Evolutionary conservation across 371 early-diverging fungal genomes (phyloP), one percentile per base, ranked within the genome.

Genomic region (Circinella minor): DNA sequence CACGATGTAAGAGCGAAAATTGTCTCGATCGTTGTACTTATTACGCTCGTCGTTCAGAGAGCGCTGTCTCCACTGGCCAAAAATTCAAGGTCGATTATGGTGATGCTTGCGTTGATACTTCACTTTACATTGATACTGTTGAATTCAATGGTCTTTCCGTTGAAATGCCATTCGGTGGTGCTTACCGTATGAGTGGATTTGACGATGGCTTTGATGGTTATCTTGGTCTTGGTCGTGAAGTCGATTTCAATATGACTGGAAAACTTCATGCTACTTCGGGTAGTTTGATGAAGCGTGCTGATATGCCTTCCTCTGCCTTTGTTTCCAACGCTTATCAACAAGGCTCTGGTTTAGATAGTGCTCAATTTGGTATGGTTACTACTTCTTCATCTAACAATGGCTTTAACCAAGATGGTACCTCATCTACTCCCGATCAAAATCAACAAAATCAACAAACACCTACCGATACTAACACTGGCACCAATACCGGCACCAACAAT

Each of bases 321-420:
- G 78, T 83, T 34, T 69, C 76, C 47, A 77, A 77, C 63, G 80
- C 83, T 66, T 83, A 74, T 60, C 79, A 83, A 48, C 76, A 75
- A 55, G 70, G 75, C 11, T 64, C 61, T 18, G 51, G 51, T 51
- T 77, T 84, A 15, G 46, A 67, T 4, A 84, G 84, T 67, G 66
- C 81, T 57, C 84, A 84, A 37, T 84, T 84, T 59, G 82, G 80
- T 51, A 77, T 84, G 77, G 81, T 80, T 60, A 77, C 78, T 10
- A 72, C 69, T 14, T 61, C n/a, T 68, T 14, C 36, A 61, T 4
- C 18, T 34, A 20, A 59, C 60, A 47, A 66, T 20, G 79, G 81
- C 6, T 81, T 80, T 61, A 67, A 68, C 55, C 71, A 77, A 55
- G 54, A 65, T 57, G 75, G 75, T 37, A 48, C 65, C 17, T 47